Evolutionary conservation across 2,329 filamentous ascomycete species (phyloP), one percentile per base, ranked within the genome.

Genomic region (Neofusicoccum laricinum): DNA sequence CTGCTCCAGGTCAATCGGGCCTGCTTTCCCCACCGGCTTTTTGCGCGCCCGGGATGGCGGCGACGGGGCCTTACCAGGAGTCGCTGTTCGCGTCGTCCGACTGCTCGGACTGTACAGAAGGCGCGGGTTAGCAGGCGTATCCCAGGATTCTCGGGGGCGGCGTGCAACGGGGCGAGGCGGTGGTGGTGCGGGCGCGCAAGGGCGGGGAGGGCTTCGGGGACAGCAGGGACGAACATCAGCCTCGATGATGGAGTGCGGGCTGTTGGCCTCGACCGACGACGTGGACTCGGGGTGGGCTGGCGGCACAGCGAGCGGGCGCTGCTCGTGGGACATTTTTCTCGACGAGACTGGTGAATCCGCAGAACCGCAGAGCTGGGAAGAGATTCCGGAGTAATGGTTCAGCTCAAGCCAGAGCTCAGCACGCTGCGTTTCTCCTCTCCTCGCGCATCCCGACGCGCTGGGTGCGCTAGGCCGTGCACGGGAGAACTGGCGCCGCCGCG

Each of bases 311-410:
- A 53, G 61, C 30, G 17, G 36, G 34, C 34, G 61, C 58, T 49
- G 58, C 43, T 61, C 58, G 61, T 63, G 61, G 61, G 61, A 63
- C 61, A 63, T 63, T 53, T 63, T 63, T n/a, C 55, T 46, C 41
- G 34, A 15, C 41, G 32, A 30, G 25, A 59, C 41, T 59, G 55
- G 55, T 53, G 43, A 50, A 41, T 63, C 43, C 38, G 45, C 30
- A 45, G 41, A 46, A 61, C 58, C 58, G 58, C 45, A 40, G 58
- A 21, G 61, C 61, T 55, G 61, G 61, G 46, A 63, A 63, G 48
- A 53, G 46, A 53, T 63, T 45, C 61, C 61, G 46, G 61, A 61
- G 58, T 41, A 50, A 19, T 50, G 58, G 58, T 59, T 59, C 55
- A 59, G 25, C 40, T 36, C 30, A 32, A 59, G 55, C 55, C 55